phyloP scores from a whole-genome alignment of 768 basidiomycete species.

The Leccinum rimulosum region DNA sequence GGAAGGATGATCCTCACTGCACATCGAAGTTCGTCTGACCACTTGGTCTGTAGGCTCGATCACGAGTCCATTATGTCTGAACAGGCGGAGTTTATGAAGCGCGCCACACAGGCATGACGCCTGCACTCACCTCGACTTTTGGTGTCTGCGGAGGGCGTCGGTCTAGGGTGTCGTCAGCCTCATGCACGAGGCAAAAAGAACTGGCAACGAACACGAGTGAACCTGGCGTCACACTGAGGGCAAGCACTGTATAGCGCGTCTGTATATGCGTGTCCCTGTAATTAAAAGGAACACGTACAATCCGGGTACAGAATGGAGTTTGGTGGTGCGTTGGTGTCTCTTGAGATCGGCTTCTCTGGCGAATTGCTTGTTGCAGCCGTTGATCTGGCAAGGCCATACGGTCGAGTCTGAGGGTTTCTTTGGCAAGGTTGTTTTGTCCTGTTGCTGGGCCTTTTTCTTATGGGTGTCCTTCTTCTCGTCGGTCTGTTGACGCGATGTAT shows the following conservation, averaged over 20 bases:
- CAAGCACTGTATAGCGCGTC: conserved; percentile 49
- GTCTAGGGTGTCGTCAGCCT: conserved; percentile 44
- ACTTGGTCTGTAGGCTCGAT: conserved; percentile 45
- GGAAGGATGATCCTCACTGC: conserved; percentile 31
- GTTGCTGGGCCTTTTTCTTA: conserved; percentile 36
- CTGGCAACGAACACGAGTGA: conserved; percentile 61
- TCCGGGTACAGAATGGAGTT: conserved; percentile 68
- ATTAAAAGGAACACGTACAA: conserved; percentile 47
- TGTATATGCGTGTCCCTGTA: conserved; percentile 17
- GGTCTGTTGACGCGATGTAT: conserved; percentile 20
- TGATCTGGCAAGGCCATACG: conserved; percentile 78
- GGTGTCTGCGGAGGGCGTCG: conserved; percentile 78
- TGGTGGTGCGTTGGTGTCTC: conserved; percentile 78
- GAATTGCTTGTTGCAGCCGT: conserved; percentile 80
- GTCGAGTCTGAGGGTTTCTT: conserved; percentile 52
- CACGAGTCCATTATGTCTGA: conserved; percentile 63
- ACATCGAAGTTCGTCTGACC: conserved; percentile 19
- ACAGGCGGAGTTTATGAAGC: conserved; percentile 1
- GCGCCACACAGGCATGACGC: conserved; percentile 1
- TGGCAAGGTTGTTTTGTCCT: conserved; percentile 49
- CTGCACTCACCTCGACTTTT: conserved; percentile 65
- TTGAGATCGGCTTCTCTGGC: conserved; percentile 81
- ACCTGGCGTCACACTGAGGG: conserved; percentile 77
- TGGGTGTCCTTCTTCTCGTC: conserved; percentile 43
- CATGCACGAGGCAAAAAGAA: conserved; percentile 12